phyloP scores from a whole-genome alignment of 371 early-diverging fungal species.

The Dinochytrium kinnereticum region DNA sequence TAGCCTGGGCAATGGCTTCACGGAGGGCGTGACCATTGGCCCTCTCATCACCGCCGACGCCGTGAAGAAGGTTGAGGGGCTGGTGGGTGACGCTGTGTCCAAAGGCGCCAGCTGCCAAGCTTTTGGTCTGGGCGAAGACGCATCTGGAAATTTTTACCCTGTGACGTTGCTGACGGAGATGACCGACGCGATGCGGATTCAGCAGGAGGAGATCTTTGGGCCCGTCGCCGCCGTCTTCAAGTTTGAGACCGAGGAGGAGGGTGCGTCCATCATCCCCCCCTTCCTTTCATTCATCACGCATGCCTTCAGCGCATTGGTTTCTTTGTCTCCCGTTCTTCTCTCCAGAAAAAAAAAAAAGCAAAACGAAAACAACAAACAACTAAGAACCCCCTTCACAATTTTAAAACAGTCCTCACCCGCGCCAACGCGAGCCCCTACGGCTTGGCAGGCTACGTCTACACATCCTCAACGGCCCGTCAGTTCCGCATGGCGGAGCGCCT shows the following conservation, averaged over 20 bases:
- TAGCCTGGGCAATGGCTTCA: constrained; percentile 77
- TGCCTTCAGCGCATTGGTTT: too few species aligned
- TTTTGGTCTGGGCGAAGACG: constrained; percentile 24
- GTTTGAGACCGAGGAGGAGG: constrained; percentile 46
- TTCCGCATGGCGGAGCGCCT: constrained; percentile 82
- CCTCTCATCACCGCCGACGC: constrained; percentile 78
- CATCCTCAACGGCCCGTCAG: constrained; percentile 72
- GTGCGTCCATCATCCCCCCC: too few species aligned
- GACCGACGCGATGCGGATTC: constrained; percentile 65
- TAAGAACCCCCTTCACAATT: neutral
- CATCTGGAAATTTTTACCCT: constrained; percentile 32
- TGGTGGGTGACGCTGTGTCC: constrained; percentile 70
- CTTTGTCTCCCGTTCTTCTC: too few species aligned
- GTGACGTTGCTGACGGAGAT: constrained; percentile 66
- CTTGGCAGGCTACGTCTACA: constrained; percentile 84
- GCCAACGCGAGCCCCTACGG: constrained; percentile 82
- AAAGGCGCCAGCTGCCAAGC: constrained; percentile 57
- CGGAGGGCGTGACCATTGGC: constrained; percentile 68
- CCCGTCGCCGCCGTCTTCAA: constrained; percentile 79
- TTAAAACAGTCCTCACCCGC: constrained; percentile 60
- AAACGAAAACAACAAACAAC: too few species aligned
- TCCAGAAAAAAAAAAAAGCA: neutral
- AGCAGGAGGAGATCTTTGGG: constrained; percentile 88
- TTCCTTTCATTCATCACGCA: too few species aligned
- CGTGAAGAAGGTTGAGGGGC: constrained; percentile 69